phyloP scores from a whole-genome alignment of 176 grass and related monocot species.

The Cenchrus purpureus region DNA sequence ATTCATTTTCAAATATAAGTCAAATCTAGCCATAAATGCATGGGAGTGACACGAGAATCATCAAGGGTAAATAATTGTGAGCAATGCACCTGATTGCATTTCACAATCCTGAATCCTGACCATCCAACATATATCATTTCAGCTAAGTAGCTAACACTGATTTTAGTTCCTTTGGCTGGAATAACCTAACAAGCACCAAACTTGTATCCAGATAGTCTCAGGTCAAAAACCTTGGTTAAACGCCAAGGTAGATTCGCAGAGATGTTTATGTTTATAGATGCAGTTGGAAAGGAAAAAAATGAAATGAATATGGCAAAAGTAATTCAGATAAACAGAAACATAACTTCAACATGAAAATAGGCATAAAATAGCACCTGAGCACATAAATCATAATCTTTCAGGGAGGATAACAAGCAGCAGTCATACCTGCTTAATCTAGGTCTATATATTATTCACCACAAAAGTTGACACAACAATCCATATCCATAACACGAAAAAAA shows the following conservation, averaged over 20 bases:
- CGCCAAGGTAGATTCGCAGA: neutral
- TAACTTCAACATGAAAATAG: constrained; percentile 3
- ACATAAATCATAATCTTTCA: constrained; percentile 29
- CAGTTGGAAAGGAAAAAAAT: neutral
- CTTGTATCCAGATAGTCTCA: neutral
- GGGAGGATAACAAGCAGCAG: constrained; percentile 3
- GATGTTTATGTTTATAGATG: constrained; percentile 11
- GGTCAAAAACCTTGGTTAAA: neutral
- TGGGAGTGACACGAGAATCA: neutral
- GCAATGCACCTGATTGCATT: neutral
- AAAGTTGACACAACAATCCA: constrained; percentile 29
- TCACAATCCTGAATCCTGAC: neutral
- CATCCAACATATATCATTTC: constrained; percentile 9
- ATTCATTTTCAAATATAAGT: neutral
- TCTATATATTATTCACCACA: constrained; percentile 24
- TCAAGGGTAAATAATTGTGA: neutral
- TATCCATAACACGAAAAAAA: constrained; percentile 33
- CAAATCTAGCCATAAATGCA: constrained; percentile 13
- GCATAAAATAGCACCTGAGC: constrained; percentile 38
- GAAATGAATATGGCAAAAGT: neutral
- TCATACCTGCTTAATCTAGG: constrained; percentile 17
- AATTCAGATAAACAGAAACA: constrained; percentile 16
- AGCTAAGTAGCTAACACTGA: neutral
- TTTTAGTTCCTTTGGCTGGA: neutral
- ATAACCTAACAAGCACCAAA: constrained; percentile 26